Percentiles rank a stretch among this genome's conserved stretches.
phyloP scores from a whole-genome alignment of 441 rosid genomes.

The Brassica hybrid region DNA sequence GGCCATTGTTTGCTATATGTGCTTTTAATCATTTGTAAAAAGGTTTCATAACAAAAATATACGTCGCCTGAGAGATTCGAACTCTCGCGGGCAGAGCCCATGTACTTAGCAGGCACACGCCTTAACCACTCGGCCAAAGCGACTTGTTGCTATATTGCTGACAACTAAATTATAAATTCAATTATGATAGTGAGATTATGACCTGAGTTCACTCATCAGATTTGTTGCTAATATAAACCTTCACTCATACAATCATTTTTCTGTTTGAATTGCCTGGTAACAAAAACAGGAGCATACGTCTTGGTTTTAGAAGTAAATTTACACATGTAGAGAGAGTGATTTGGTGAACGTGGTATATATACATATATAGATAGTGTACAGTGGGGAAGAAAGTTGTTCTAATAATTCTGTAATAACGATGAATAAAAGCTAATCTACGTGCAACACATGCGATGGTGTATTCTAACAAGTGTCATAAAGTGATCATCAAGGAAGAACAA shows the following conservation, averaged over 20 bases:
- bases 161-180: too few relatives aligned
- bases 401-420: not conserved
- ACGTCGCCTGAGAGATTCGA: constrained; percentile 97
- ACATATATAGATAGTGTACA: not conserved
- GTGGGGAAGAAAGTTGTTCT: not conserved
- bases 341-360: not conserved
- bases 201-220: too few relatives aligned
- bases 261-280: not conserved
- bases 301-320: not conserved
- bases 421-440: not conserved
- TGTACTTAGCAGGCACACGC: constrained; percentile 99
- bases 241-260: not conserved
- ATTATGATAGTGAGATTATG: too few relatives aligned
- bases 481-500: not conserved
- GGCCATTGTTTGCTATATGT: too few relatives aligned
- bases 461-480: not conserved
- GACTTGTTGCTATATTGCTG: constrained; percentile 39
- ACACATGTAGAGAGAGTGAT: not conserved
- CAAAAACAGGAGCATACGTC: not conserved
- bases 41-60: too few relatives aligned
- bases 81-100: constrained; percentile 99
- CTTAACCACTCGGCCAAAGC: constrained; percentile 95
- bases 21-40: too few relatives aligned
- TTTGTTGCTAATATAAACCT: too few relatives aligned
- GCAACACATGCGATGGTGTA: not conserved